Percentiles rank a stretch among this genome's conserved stretches.
These are phyloP conservation scores for Sanghuangporus baumii DNA, from an alignment of 1,284 basidiomycete species.

Conservation along the genomic window DNA sequence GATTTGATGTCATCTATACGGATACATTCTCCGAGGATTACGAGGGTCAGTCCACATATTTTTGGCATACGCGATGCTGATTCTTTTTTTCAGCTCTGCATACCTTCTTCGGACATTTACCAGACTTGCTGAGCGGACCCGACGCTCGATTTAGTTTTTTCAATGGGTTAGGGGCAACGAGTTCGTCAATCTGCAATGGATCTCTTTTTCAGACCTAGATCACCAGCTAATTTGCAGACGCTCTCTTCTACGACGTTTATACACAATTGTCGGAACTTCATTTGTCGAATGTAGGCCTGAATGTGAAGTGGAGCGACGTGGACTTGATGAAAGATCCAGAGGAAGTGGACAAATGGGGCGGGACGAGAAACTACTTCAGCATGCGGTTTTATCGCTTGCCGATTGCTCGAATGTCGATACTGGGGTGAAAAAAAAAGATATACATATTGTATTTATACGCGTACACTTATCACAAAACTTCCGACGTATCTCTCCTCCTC, in stretches of 20 bases:
- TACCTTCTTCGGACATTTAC: constrained; percentile 80
- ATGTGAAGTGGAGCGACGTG: constrained; percentile 71
- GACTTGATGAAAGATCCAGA: constrained; percentile 45
- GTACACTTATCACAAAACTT: background rate
- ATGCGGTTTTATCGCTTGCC: constrained; percentile 63
- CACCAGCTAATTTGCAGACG: constrained; percentile 43
- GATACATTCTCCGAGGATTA: constrained; percentile 95
- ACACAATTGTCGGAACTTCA: constrained; percentile 85
- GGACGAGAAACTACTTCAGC: constrained; percentile 68
- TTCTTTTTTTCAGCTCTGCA: constrained; percentile 50
- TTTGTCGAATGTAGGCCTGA: constrained; percentile 73
- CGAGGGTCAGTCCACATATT: constrained; percentile 37
- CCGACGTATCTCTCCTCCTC: background rate
- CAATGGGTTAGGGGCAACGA: constrained; percentile 94
- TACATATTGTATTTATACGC: background rate
- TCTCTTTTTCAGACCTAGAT: background rate
- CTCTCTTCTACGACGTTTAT: constrained; percentile 89
- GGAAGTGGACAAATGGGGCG: constrained; percentile 55
- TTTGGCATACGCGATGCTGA: background rate
- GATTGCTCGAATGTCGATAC: constrained; percentile 24
- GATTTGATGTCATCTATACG: constrained; percentile 91
- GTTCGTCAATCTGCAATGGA: constrained; percentile 36
- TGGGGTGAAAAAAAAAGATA: background rate
- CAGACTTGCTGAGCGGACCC: constrained; percentile 74
- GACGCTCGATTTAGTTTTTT: constrained; percentile 91